phyloP scores from a whole-genome alignment of 2,329 filamentous ascomycete genomes.

The Pestalotiopsis sp. region DNA sequence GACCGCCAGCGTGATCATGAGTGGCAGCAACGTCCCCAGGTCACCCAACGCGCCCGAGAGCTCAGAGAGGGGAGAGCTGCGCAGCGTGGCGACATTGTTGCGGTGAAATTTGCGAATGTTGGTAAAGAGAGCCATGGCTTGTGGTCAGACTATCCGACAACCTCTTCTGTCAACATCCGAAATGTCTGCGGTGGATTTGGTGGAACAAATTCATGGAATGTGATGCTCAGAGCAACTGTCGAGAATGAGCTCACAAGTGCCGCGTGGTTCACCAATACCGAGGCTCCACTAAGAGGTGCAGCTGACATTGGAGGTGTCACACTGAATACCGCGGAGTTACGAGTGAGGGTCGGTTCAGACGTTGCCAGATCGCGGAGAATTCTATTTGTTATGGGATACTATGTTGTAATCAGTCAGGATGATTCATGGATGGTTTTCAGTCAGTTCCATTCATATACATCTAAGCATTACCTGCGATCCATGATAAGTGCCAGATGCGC shows the following conservation, averaged over 20 bases:
- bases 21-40: constrained; percentile 71
- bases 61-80: constrained; percentile 61
- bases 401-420: background rate
- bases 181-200: background rate
- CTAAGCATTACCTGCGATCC: no score
- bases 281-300: constrained; percentile 4
- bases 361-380: background rate
- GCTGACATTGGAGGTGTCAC: background rate
- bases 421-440: background rate
- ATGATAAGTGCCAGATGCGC: no score
- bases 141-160: background rate
- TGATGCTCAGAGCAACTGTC: background rate
- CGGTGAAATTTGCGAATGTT: constrained; percentile 38
- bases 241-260: background rate
- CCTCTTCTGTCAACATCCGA: background rate
- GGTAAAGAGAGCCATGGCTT: constrained; percentile 27
- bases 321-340: background rate
- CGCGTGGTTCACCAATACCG: constrained; percentile 9
- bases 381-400: background rate
- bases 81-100: constrained; percentile 53
- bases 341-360: background rate
- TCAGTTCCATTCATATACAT: no score
- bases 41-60: constrained; percentile 84
- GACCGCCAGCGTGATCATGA: constrained; percentile 80
- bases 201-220: background rate